Evolutionary conservation across 805 yeast species (phyloP).

Genomic region (Hemisphaericaspora nanyangensis): DNA sequence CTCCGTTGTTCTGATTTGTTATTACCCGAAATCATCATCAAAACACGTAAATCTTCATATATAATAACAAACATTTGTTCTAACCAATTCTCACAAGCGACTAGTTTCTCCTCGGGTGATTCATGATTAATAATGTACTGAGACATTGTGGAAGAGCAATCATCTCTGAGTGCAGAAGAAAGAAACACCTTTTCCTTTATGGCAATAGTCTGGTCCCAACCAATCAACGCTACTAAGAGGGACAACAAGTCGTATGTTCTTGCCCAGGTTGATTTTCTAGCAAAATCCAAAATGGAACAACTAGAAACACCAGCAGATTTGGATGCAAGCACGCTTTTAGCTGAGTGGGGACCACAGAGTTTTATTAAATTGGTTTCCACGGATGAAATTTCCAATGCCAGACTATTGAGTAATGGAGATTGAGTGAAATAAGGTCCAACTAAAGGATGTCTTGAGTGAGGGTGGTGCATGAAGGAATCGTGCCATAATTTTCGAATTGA

Average conservation of each 20-base stretch:
- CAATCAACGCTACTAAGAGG: slow-evolving; percentile 59
- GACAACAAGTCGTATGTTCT: slow-evolving; percentile 63
- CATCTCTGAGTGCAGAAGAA: neutral
- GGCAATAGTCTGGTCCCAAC: slow-evolving; percentile 77
- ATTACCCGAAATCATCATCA: slow-evolving; percentile 23
- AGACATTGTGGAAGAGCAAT: neutral
- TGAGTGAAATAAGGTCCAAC: slow-evolving; percentile 32
- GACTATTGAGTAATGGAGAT: slow-evolving; percentile 31
- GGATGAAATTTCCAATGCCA: slow-evolving; percentile 31
- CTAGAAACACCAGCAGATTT: slow-evolving; percentile 26
- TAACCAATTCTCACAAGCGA: slow-evolving; percentile 70
- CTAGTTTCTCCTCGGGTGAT: neutral
- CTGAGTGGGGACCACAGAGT: slow-evolving; percentile 19
- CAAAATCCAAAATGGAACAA: slow-evolving; percentile 29
- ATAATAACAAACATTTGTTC: slow-evolving; percentile 69
- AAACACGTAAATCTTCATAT: slow-evolving; percentile 52
- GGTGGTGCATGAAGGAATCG: slow-evolving; percentile 24
- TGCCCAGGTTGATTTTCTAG: slow-evolving; percentile 38
- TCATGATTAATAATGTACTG: slow-evolving; percentile 1
- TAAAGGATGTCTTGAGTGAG: slow-evolving; percentile 32
- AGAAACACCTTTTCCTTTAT: slow-evolving; percentile 64
- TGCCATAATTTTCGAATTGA: slow-evolving; percentile 33
- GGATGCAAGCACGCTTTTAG: slow-evolving; percentile 25
- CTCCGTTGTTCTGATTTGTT: slow-evolving; percentile 40
- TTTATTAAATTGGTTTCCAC: slow-evolving; percentile 29